Conservation (phyloP, 805 yeast species). For the Kazachstania bromeliacearum region DNA sequence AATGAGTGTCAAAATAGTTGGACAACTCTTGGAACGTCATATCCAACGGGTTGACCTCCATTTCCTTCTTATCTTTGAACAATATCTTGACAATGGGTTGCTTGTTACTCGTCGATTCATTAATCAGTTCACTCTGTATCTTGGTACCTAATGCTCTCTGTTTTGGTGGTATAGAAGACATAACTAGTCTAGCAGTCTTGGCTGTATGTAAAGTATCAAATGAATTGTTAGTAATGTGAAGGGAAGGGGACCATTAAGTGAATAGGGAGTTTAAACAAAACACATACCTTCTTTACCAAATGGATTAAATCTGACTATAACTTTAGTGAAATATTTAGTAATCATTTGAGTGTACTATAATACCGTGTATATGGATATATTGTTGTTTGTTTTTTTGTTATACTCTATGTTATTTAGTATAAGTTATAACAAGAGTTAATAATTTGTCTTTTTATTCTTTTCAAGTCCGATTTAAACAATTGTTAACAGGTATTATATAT, state of each 20-base stretch:
- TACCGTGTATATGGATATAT: no score
- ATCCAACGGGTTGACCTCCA: conserved; percentile 56
- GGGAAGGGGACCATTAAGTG: not conserved
- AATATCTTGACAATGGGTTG: conserved; percentile 73
- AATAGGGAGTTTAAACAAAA: not conserved
- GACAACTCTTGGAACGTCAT: conserved; percentile 52
- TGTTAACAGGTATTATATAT: no score
- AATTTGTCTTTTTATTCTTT: no score
- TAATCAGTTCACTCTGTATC: conserved; percentile 55
- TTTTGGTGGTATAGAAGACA: conserved; percentile 72
- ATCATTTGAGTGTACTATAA: no score
- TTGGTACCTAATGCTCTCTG: conserved; percentile 47
- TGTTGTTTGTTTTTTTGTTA: no score
- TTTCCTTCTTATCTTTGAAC: conserved; percentile 67
- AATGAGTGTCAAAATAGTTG: conserved; percentile 67
- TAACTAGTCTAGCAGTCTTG: conserved; percentile 68
- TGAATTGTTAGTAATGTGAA: not conserved
- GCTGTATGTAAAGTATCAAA: conserved; percentile 35
- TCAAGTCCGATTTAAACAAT: no score
- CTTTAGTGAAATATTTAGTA: conserved; percentile 78
- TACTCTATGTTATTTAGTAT: no score
- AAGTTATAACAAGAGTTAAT: no score
- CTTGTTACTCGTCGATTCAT: conserved; percentile 33
- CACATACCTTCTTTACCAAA: conserved; percentile 50
- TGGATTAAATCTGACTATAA: conserved; percentile 72